phyloP scores from a whole-genome alignment of 805 yeast genomes.

The Candida peoriensis region DNA sequence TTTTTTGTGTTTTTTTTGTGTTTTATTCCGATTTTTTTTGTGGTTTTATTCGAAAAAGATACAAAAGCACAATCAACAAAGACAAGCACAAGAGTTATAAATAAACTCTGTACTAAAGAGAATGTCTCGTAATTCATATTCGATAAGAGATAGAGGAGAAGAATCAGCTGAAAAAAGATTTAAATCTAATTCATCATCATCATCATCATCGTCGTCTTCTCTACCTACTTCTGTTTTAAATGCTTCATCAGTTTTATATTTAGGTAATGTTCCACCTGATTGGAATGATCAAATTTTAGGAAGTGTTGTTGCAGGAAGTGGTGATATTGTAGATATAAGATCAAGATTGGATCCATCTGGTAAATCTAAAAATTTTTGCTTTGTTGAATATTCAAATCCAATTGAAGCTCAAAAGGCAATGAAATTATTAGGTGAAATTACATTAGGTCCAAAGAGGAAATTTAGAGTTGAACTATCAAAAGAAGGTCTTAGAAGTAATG shows the following conservation, averaged over 20 bases:
- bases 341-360: constrained; percentile 33
- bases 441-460: constrained; percentile 38
- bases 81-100: no score
- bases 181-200: background rate
- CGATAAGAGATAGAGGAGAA: constrained; percentile 12
- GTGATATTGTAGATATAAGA: constrained; percentile 63
- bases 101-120: background rate
- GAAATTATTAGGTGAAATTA: constrained; percentile 37
- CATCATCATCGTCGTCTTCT: background rate
- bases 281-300: constrained; percentile 65
- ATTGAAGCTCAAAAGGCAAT: constrained; percentile 50
- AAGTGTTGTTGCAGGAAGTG: constrained; percentile 67
- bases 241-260: constrained; percentile 39
- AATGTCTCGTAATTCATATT: constrained; percentile 16
- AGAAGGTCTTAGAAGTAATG: constrained; percentile 43
- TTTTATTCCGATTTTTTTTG: no score
- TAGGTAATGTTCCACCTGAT: constrained; percentile 64
- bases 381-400: constrained; percentile 51
- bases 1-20: no score
- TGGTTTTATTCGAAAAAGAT: no score
- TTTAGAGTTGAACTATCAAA: constrained; percentile 56
- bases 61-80: no score
- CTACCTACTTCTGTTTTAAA: background rate
- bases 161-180: background rate
- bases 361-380: constrained; percentile 62